Evolutionary conservation across 106 monocot species (phyloP), one percentile per base, ranked within the genome.

Genomic region (Acanthochlamys bracteata): DNA sequence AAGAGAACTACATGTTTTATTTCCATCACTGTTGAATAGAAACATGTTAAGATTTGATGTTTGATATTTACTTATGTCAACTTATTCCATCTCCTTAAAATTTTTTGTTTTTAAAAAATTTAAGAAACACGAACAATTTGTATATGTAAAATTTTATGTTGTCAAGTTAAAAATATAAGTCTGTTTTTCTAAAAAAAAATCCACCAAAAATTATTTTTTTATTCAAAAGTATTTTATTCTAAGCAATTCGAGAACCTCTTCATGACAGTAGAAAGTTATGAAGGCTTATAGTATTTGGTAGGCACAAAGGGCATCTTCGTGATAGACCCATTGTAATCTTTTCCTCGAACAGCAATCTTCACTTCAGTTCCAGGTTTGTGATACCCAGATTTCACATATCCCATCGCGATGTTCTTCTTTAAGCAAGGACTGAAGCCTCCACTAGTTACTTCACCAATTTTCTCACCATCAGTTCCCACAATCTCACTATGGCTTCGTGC

Each of bases 391-490:
- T 82, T 90, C 52, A 95, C 95, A 39, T 95, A 95, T 9, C 95
- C 95, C 86, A 95, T 95, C 2, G 90, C 95, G 3, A 95, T 90
- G 67, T 95, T 95, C 84, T 90, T 90, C 78, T 95, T 95, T 69
- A 95, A 68, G 65, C 86, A 95, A 25, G 95, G 95, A 55, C 90
- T 90, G 69, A 95, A 95, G 21, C 95, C 95, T n/a, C 95, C 95
- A 13, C 95, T 95, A 7, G 95, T 95, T 60, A 95, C 84, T 82
- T 95, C 90, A 0, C 95, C 95, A 13, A 86, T 78, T 45, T 82
- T 82, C 70, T 95, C 86, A 0, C 90, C 90, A 6, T 58, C 40
- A 1, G 61, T 41, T 49, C 42, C 70, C 39, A 74, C 21, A 0
- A 95, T 80, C 73, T 90, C 84, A n/a, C 86, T 95, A 53, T 87